Percentiles rank a stretch among this genome's conserved stretches.
phyloP scores from a whole-genome alignment of 2,329 filamentous ascomycete genomes.

The Stylonectria norvegica region DNA sequence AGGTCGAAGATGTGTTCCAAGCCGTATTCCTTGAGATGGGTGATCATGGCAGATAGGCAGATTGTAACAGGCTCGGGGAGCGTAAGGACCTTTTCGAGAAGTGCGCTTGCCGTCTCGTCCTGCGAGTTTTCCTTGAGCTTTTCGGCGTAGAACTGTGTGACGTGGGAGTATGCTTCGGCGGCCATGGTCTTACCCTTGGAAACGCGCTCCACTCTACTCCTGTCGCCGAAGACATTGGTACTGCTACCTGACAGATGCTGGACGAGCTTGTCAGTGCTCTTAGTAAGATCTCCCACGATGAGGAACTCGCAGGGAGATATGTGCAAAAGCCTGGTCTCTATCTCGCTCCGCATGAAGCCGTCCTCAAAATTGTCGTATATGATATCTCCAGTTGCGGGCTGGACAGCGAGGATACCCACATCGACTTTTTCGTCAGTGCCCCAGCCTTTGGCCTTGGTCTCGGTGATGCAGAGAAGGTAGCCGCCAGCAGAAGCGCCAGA shows the following conservation, averaged over 20 bases:
- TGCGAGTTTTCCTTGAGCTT: conserved; percentile 65
- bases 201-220: conserved; percentile 78
- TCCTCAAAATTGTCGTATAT: conserved; percentile 96
- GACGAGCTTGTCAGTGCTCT: conserved; percentile 87
- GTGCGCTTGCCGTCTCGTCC: conserved; percentile 55
- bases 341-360: conserved; percentile 93
- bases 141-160: conserved; percentile 87
- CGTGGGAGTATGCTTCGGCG: conserved; percentile 80
- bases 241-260: conserved; percentile 85
- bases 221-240: conserved; percentile 89
- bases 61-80: conserved; percentile 83
- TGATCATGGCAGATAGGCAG: conserved; percentile 95
- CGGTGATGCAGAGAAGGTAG: conserved; percentile 91
- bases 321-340: conserved; percentile 91
- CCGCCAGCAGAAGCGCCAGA: conserved; percentile 60
- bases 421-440: conserved; percentile 92
- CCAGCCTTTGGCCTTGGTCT: conserved; percentile 72
- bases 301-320: conserved; percentile 95
- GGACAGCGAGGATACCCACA: conserved; percentile 87
- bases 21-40: conserved; percentile 84
- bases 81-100: conserved; percentile 82
- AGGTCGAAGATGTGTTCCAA: conserved; percentile 93
- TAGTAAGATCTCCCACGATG: conserved; percentile 85
- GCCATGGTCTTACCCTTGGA: conserved; percentile 75
- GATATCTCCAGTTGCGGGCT: conserved; percentile 92